Base-by-base conservation (phyloP, 495 filamentous ascomycete genomes). In the Symbiotaphrina buchneri region DNA sequence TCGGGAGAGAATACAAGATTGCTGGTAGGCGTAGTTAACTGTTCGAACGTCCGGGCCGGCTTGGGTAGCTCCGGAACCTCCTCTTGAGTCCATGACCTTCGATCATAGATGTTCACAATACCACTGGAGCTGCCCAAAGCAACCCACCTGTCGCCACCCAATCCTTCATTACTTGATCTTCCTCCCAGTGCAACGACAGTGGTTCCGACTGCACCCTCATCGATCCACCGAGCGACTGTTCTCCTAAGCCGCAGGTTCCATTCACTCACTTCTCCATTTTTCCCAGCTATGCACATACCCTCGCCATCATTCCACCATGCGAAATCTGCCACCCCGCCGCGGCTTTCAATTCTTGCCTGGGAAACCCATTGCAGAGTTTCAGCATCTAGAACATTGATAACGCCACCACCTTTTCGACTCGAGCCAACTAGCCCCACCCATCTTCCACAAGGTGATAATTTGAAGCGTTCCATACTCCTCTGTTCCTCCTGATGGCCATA, bases 21-120 rank as follows among this genome's bases (percentile, higher is more conserved):
- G 18, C 71, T 78, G 15, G 76, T 72, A 0, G 80, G 65, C 3
- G 82, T 94, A 5, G 77, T 83, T 33, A 97, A 64, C 36, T 94
- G 78, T 44, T 90, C 79, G 23, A 97, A 62, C 18, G 54, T 58
- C 20, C 69, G 60, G 5, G 59, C 56, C 0, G 87, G 87, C 28
- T 63, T 59, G 3, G 85, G 87, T 21, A 54, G 56, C 17, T 41
- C 31, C 16, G 43, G 37, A 21, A 47, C 40, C 10, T 38, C 34
- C 5, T 24, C 20, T 3, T 16, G 31, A 21, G 44, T 49, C 78
- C 63, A 64, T 48, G 58, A 43, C 15, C 65, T 56, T 4, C 87
- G 74, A 47, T 95, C 83, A 51, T 97, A 97, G 29, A 97, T 59
- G 46, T 94, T 94, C 17, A 91, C 67, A 15, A 97, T 70, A 17